Percentiles rank a stretch among this genome's conserved stretches.
Evolutionary conservation across 495 filamentous ascomycete species (phyloP).

Genomic region (Umbilicaria muhlenbergii): DNA sequence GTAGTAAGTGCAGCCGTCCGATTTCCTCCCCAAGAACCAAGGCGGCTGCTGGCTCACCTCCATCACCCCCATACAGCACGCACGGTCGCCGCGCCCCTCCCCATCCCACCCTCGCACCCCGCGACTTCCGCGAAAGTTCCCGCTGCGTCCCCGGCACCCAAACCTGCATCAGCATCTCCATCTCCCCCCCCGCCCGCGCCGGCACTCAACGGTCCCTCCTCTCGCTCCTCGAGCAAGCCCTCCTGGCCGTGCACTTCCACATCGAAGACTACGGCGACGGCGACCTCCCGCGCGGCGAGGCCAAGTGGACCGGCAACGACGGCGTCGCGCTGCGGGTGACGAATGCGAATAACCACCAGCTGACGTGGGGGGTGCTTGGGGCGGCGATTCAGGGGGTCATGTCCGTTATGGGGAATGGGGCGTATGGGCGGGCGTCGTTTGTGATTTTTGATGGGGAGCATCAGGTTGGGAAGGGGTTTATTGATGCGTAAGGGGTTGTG

Average conservation of each 20-base stretch:
- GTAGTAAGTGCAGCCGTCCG: too few relatives aligned
- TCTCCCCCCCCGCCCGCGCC: slow-evolving; percentile 7
- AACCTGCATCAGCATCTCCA: neutral
- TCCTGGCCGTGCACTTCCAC: neutral
- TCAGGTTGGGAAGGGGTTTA: slow-evolving; percentile 16
- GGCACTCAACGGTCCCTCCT: slow-evolving; percentile 4
- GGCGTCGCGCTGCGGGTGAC: slow-evolving; percentile 3
- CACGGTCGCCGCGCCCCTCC: too few relatives aligned
- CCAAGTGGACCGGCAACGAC: slow-evolving; percentile 13
- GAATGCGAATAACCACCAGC: too few relatives aligned
- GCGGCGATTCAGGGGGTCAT: slow-evolving; percentile 12
- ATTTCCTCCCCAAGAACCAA: too few relatives aligned
- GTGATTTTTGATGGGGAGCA: neutral
- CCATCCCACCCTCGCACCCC: slow-evolving; percentile 17
- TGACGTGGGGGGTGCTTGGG: neutral
- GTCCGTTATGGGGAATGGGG: too few relatives aligned
- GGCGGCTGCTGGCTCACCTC: too few relatives aligned
- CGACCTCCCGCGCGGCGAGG: slow-evolving; percentile 6
- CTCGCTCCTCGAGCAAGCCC: too few relatives aligned
- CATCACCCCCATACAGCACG: too few relatives aligned
- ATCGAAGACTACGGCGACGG: slow-evolving; percentile 3
- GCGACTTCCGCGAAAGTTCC: neutral
- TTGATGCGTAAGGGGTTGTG: too few relatives aligned
- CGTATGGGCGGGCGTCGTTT: too few relatives aligned
- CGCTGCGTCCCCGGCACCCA: neutral